Base-by-base conservation (phyloP, 768 basidiomycete species). In the Clitopilus hobsonii region DNA sequence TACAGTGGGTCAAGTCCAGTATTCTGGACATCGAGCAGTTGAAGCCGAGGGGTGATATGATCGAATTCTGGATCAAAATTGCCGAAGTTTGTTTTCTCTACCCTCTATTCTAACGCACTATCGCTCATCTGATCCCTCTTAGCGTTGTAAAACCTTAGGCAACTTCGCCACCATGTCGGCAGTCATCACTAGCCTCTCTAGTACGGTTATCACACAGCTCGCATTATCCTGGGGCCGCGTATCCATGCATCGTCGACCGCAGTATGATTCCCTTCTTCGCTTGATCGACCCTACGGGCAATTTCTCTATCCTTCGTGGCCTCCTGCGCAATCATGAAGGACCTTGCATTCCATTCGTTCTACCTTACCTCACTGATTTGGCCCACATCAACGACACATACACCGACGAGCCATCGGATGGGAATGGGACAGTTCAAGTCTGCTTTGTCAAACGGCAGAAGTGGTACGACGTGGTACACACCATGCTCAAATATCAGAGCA, bases 51-150 rank as follows among this genome's bases (percentile, higher is more conserved):
- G 78, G 83, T 6, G 77, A 84, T 53, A 78, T 75, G 14, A 69
- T 88, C 30, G 86, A 88, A 56, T 80, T 84, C 62, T 91, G 88
- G 88, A 84, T 90, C 59, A 85, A 80, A 63, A 85, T 89, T 18
- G 86, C 89, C 6, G 87, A 91, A 79, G 89, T 88, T 60, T 61
- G 79, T 66, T 24, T 26, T n/a, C 22, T 27, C 10, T 51, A n/a
- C 29, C 30, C 10, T 38, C 49, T 23, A 26, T n/a, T 10, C 16
- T 26, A 45, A 32, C 28, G 32, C 47, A 25, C 38, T 38, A 54
- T 29, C 49, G n/a, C 57, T 63, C 29, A 60, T 54, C n/a, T 51
- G 25, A 27, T 7, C 52, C 57, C n/a, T 56, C 50, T 13, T 62
- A 90, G 88, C 86, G 82, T 78, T 89, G 84, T 67, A 78, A 76